phyloP scores from a whole-genome alignment of 148 eudicot genomes.

The Rhododendron kiyosumense region DNA sequence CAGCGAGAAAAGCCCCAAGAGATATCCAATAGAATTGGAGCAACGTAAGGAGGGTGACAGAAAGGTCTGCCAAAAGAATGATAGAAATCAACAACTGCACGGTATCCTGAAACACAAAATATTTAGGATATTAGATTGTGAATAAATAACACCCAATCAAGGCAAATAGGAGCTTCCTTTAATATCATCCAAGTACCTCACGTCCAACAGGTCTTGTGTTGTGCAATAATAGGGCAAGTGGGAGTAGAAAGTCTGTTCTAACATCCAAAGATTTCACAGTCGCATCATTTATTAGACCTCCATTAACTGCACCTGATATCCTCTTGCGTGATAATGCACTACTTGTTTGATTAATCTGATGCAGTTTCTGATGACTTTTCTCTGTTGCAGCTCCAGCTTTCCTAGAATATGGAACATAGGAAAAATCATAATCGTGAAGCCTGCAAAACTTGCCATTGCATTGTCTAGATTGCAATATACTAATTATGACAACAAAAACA shows the following conservation, averaged over 20 bases:
- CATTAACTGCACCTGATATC: slow-evolving; percentile 61
- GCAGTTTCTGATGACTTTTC: slow-evolving; percentile 32
- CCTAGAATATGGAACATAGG: slow-evolving; percentile 30
- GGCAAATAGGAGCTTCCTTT: not conserved
- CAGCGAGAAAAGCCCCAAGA: slow-evolving; percentile 67
- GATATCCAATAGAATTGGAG: slow-evolving; percentile 77
- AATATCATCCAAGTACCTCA: slow-evolving; percentile 39
- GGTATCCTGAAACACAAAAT: slow-evolving; percentile 56
- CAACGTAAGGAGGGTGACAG: slow-evolving; percentile 61
- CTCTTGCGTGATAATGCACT: slow-evolving; percentile 31
- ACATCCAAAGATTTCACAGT: slow-evolving; percentile 60
- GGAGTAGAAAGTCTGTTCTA: slow-evolving; percentile 53
- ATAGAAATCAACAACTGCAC: slow-evolving; percentile 64
- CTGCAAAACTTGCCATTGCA: not conserved
- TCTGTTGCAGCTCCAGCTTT: slow-evolving; percentile 27
- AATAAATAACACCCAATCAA: not conserved
- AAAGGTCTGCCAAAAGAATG: slow-evolving; percentile 73
- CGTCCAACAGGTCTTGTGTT: slow-evolving; percentile 72
- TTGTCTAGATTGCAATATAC: not conserved
- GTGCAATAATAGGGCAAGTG: slow-evolving; percentile 62
- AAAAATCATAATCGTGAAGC: not conserved
- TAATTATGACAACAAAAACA: not conserved
- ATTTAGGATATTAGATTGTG: slow-evolving; percentile 3
- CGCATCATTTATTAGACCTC: slow-evolving; percentile 56
- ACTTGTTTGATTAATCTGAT: slow-evolving; percentile 35